Base-by-base conservation (phyloP, 1,139 yeast species). In the Diutina pseudorugosa region DNA sequence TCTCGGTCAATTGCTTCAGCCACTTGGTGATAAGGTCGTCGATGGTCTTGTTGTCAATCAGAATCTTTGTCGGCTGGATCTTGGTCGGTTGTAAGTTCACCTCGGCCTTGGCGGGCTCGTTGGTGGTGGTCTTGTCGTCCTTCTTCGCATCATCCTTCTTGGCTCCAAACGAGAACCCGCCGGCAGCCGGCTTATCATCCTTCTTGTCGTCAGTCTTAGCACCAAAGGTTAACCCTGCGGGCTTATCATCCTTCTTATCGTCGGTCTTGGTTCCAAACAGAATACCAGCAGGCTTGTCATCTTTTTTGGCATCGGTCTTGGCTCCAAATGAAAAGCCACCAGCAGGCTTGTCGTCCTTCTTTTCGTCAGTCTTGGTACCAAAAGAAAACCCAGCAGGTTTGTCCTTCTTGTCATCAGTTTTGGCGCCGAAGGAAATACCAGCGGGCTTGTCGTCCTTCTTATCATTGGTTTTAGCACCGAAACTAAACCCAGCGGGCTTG, bases 1-100 rank as follows among this genome's bases (percentile, higher is more conserved):
- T 82, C 21, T 79, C 76, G 3, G 91, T 75, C 56, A 93, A 70
- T 60, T 94, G 95, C 55, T 82, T 80, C 1, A 97, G 86, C 99
- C 98, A 94, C 67, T 86, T 90, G 36, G 90, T 80, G 52, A 94
- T 86, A 57, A 93, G 77, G 64, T 93, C 98, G 61, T 93, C 98
- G 64, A 94, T 73, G 1, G 96, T 89, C 64, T 89, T 89, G 69
- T 93, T 93, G 60, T 87, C 90, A 51, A 94, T 76, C 9, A 95
- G 85, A 3, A 89, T 80, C 27, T 90, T 86, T 52, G 80, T 75
- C 16, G 89, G 83, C 58, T 80, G 82, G 23, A 83, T 56, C 44
- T 55, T 54, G 19, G 60, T 56, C 21, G 59, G 59, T 42, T 75
- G 51, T 72, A 75, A 44, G 77, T 73, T 25, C 74, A 16, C 42